Conservation (phyloP, 2,329 filamentous ascomycete genomes). For the Penicillium sclerotigenum region DNA sequence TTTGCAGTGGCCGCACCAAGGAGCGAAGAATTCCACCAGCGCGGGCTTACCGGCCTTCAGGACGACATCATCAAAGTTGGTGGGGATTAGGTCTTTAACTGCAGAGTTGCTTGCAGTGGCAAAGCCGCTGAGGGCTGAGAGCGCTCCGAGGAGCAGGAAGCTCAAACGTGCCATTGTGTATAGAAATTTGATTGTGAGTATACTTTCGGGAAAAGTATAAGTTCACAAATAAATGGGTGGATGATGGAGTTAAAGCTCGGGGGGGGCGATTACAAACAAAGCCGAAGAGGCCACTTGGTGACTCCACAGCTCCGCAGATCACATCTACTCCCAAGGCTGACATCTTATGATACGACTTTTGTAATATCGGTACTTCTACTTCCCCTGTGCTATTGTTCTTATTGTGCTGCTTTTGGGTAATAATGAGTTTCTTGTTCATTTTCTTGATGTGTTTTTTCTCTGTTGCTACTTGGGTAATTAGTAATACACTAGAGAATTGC, state of each 20-base stretch:
- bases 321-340: not conserved
- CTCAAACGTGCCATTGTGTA: slow-evolving; percentile 46
- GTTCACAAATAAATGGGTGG: not conserved
- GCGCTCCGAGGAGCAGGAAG: slow-evolving; percentile 46
- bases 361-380: not conserved
- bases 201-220: not conserved
- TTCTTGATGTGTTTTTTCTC: slow-evolving; percentile 10
- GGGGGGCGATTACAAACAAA: slow-evolving; percentile 24
- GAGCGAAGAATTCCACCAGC: slow-evolving; percentile 95
- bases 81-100: slow-evolving; percentile 83
- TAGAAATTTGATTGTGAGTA: slow-evolving; percentile 1
- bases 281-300: slow-evolving; percentile 37
- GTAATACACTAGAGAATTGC: slow-evolving; percentile 25
- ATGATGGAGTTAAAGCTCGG: slow-evolving; percentile 6
- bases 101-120: slow-evolving; percentile 70
- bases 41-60: slow-evolving; percentile 90
- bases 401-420: not conserved
- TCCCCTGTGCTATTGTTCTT: not conserved
- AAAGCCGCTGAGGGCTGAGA: slow-evolving; percentile 50
- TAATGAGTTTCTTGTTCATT: slow-evolving; percentile 1
- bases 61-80: slow-evolving; percentile 88
- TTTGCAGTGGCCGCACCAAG: slow-evolving; percentile 99
- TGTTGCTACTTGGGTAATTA: slow-evolving; percentile 13
- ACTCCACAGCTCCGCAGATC: slow-evolving; percentile 18
- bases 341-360: slow-evolving; percentile 3